Evolutionary conservation across 1,139 yeast species (phyloP).

Genomic region (Saccharomyces hybrid): DNA sequence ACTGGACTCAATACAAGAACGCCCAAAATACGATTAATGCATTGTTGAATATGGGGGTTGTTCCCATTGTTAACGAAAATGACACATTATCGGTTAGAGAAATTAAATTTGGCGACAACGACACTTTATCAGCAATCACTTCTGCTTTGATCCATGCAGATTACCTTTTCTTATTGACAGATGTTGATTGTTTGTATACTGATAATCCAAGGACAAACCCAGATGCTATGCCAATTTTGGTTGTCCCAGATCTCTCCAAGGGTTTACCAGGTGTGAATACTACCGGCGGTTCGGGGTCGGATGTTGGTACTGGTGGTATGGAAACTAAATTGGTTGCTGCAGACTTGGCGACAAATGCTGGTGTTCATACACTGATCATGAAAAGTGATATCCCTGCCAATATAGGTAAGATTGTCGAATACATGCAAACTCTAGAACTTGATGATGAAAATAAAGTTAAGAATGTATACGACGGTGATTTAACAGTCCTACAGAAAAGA

Average conservation of each 20-base stretch:
- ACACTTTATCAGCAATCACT: conserved; percentile 88
- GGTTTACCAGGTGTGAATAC: conserved; percentile 61
- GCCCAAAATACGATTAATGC: conserved; percentile 85
- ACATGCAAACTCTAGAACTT: conserved; percentile 42
- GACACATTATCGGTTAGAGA: conserved; percentile 89
- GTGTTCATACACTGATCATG: conserved; percentile 85
- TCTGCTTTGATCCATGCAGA: conserved; percentile 95
- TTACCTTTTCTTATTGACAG: conserved; percentile 84
- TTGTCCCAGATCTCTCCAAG: conserved; percentile 68
- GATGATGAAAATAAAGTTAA: conserved; percentile 24
- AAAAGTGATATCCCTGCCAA: conserved; percentile 70
- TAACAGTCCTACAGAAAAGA: conserved; percentile 37
- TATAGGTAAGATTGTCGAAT: conserved; percentile 64
- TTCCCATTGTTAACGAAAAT: conserved; percentile 94
- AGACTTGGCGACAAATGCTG: conserved; percentile 89
- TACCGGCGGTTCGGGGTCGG: conserved; percentile 61
- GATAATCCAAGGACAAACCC: conserved; percentile 87
- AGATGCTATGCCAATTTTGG: conserved; percentile 69
- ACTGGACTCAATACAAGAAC: conserved; percentile 84
- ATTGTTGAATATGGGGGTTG: conserved; percentile 77
- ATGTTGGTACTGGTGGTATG: conserved; percentile 99
- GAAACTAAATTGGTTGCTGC: conserved; percentile 95
- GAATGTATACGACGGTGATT: conserved; percentile 18
- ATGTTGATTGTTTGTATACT: conserved; percentile 89
- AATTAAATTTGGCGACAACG: conserved; percentile 96